Conservation (phyloP, 768 basidiomycete species). For the Lenzites betulinus region DNA sequence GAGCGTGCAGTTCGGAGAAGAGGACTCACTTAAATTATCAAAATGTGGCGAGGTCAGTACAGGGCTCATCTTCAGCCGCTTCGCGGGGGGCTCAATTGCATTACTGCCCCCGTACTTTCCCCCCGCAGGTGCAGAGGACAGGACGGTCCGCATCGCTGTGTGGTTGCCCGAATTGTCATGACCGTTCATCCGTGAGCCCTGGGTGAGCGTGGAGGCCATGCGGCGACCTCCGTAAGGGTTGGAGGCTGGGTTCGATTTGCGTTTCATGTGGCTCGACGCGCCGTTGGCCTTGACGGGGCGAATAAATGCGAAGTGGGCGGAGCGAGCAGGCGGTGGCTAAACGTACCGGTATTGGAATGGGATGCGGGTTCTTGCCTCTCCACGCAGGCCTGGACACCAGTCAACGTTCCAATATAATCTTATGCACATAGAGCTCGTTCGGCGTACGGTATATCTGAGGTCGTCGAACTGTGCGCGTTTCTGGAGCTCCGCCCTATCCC, state of each 20-base stretch:
- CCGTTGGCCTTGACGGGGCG: not conserved
- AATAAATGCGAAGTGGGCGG: not conserved
- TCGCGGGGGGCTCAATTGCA: not conserved
- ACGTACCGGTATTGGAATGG: slow-evolving; percentile 3
- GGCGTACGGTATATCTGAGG: not conserved
- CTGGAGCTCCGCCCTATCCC: slow-evolving; percentile 4
- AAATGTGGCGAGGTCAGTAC: not conserved
- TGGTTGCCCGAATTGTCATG: not conserved
- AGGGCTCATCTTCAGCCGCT: slow-evolving; percentile 3
- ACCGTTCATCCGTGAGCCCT: no score
- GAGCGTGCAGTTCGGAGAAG: not conserved
- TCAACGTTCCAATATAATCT: not conserved
- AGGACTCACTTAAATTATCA: slow-evolving; percentile 1
- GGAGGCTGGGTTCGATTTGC: not conserved
- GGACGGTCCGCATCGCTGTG: not conserved
- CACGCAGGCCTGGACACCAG: not conserved
- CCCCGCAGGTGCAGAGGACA: no score
- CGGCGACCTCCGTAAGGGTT: not conserved
- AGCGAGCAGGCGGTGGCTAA: not conserved
- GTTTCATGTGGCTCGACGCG: not conserved
- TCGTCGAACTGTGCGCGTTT: slow-evolving; percentile 10
- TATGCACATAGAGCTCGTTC: not conserved
- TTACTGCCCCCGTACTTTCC: not conserved
- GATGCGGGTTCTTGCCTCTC: not conserved
- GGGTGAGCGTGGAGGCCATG: no score